A percentile compares a stretch with the other conserved stretches of the same genome.
These are phyloP conservation scores for Saccharomyces pastorianus DNA, from an alignment of 1,139 yeast genomes.

Conservation along the genomic window DNA sequence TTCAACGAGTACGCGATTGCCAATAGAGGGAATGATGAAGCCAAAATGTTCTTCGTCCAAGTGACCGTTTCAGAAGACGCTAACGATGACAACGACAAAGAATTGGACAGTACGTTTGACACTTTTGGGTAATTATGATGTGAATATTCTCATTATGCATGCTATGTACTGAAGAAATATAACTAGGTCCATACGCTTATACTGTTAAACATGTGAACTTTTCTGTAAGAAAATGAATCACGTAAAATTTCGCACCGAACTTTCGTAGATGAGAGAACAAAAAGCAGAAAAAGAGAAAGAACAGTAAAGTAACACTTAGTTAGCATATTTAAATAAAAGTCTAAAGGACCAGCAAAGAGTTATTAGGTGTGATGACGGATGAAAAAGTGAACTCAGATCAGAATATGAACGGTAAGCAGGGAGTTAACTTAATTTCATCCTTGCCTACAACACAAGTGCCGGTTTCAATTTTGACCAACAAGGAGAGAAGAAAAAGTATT, in stretches of 20 bases:
- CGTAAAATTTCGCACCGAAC: not conserved
- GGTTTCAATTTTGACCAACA: slow-evolving; percentile 4
- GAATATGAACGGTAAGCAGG: not conserved
- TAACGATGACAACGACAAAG: slow-evolving; percentile 19
- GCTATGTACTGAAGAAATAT: not conserved
- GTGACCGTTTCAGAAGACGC: slow-evolving; percentile 35
- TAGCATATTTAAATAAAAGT: not conserved
- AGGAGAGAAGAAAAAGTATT: not conserved
- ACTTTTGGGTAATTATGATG: not conserved
- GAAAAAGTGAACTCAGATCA: not conserved
- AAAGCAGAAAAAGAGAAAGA: not conserved
- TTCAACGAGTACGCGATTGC: slow-evolving; percentile 61
- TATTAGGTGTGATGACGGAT: not conserved
- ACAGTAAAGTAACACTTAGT: not conserved
- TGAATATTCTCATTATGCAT: not conserved
- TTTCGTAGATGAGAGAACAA: not conserved
- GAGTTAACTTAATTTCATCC: not conserved
- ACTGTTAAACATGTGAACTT: not conserved
- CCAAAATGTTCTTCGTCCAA: slow-evolving; percentile 71
- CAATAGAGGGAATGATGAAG: slow-evolving; percentile 50
- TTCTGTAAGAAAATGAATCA: not conserved
- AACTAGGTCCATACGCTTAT: not conserved
- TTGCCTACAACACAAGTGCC: slow-evolving; percentile 2
- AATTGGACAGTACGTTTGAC: slow-evolving; percentile 6
- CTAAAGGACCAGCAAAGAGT: not conserved